A percentile compares a stretch with the other conserved stretches of the same genome.
These are phyloP conservation scores for Eucalyptus curtisii DNA, from an alignment of 345 rosid species.

Conservation along the genomic window DNA sequence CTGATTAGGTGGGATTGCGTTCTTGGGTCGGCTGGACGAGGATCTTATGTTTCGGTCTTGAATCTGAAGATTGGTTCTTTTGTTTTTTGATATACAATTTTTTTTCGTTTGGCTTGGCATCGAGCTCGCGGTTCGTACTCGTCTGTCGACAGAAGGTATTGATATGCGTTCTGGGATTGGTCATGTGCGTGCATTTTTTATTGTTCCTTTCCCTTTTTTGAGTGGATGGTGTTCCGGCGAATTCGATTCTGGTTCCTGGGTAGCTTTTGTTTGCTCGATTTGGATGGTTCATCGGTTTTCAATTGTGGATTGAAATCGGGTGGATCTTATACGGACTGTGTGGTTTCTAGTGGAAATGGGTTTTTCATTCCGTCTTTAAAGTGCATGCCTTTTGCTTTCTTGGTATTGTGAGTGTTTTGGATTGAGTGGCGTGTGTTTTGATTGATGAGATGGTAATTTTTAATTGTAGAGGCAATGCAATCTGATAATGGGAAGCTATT, in stretches of 20 bases:
- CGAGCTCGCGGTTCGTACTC: constrained; percentile 3
- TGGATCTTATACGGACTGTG: neutral
- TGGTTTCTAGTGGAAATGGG: neutral
- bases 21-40: constrained; percentile 29
- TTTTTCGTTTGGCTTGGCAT: neutral
- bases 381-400: neutral
- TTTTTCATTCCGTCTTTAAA: neutral
- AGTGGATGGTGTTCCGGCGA: neutral
- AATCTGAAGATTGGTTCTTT: constrained; percentile 12
- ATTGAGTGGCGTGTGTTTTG: neutral
- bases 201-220: neutral
- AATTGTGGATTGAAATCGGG: neutral
- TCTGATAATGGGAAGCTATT: constrained; percentile 87
- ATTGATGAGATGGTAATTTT: neutral
- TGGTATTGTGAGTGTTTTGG: neutral
- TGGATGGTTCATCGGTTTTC: neutral
- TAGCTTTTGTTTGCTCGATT: neutral
- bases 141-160: constrained; percentile 29
- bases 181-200: neutral
- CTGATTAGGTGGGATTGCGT: constrained; percentile 21
- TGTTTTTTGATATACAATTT: neutral
- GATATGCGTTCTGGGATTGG: constrained; percentile 2
- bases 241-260: neutral
- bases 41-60: constrained; percentile 44
- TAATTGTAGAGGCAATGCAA: constrained; percentile 60